These are phyloP conservation scores for Liriodendron chinense DNA, from an alignment of 164 flowering plant species.

Conservation along the genomic window DNA sequence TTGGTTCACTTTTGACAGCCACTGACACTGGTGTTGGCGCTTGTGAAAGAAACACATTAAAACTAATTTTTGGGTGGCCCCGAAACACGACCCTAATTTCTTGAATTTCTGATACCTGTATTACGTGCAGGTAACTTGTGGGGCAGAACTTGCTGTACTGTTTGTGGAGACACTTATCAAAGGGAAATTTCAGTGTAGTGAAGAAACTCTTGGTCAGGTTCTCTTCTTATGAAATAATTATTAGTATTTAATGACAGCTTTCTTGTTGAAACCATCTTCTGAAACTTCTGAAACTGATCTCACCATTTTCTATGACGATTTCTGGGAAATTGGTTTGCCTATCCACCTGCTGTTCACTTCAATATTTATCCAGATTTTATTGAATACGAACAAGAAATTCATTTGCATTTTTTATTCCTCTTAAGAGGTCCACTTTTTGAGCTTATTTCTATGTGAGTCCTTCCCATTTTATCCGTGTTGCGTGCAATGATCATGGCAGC, in stretches of 20 bases:
- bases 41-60: not conserved
- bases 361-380: not conserved
- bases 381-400: not conserved
- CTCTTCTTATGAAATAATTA: slow-evolving; percentile 4
- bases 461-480: not conserved
- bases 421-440: not conserved
- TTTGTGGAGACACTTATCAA: slow-evolving; percentile 83
- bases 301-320: not conserved
- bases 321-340: not conserved
- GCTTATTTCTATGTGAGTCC: not conserved
- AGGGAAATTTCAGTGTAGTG: slow-evolving; percentile 59
- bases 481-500: not conserved
- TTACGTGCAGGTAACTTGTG: slow-evolving; percentile 75
- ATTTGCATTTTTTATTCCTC: not conserved
- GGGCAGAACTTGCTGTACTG: slow-evolving; percentile 82
- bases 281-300: not conserved
- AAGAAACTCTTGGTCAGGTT: slow-evolving; percentile 73
- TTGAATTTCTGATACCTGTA: slow-evolving; percentile 5
- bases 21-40: not conserved
- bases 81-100: not conserved
- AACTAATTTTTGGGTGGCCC: not conserved
- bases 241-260: not conserved
- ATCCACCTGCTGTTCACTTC: not conserved
- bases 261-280: not conserved
- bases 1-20: not conserved